A percentile compares a stretch with the other conserved stretches of the same genome.
Conservation (phyloP, 73 alveolate species). For the Tetrahymena elliotti region DNA sequence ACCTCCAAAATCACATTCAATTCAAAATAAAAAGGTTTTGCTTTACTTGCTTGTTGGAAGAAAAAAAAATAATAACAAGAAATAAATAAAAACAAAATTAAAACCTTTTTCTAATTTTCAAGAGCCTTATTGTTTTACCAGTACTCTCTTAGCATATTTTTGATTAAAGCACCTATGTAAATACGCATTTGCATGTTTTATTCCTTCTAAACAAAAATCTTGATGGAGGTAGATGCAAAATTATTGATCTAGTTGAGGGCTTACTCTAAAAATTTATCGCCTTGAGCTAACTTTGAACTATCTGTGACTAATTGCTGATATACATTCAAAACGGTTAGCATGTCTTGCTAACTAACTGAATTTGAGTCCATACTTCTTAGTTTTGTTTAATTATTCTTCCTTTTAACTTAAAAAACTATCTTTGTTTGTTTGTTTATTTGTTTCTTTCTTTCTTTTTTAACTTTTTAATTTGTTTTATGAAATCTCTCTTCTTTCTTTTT, state of each 20-base stretch:
- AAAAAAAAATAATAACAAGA: neutral
- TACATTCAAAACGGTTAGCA: neutral
- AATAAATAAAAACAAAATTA: neutral
- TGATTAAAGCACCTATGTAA: neutral
- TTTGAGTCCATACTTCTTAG: neutral
- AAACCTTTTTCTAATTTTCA: neutral
- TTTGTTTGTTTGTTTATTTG: neutral
- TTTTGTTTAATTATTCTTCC: neutral
- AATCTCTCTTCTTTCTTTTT: neutral
- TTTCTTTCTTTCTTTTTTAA: neutral
- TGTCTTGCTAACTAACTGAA: neutral
- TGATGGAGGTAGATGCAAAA: neutral
- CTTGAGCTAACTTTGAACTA: neutral
- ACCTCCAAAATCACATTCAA: neutral
- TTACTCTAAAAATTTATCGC: neutral
- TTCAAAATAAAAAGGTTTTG: neutral
- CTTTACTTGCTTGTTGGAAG: neutral
- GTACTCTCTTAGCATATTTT: neutral
- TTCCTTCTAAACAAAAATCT: neutral
- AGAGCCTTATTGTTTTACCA: neutral
- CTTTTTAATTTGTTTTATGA: neutral
- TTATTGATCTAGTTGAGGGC: neutral
- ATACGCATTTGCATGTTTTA: neutral
- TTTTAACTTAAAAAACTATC: neutral
- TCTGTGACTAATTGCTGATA: neutral